Base-by-base conservation (phyloP, 768 basidiomycete species). In the Pleurotus platypus region DNA sequence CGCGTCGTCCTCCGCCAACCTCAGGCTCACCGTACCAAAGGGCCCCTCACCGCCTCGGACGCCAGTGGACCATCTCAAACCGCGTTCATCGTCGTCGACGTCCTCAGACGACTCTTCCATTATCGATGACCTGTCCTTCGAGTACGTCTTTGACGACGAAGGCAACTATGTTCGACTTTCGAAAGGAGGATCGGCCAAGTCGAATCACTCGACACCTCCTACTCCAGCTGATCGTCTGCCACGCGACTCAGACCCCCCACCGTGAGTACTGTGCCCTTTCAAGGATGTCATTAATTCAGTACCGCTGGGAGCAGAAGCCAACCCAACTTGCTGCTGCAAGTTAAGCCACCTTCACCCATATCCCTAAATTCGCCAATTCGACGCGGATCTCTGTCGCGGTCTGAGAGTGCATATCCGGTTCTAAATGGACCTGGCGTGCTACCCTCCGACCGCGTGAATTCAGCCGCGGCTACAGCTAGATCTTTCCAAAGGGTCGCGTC, bases 401-500 rank as follows among this genome's bases (percentile, higher is more conserved):
- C 87, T 40, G 87, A 90, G 65, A 86, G 82, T 63, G 78, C 82
- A 27, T 79, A 81, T 61, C 70, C 81, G n/a, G 66, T 75, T 6
- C 73, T 79, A n/a, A 64, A 64, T 57, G 67, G 68, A 24, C 58
- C 65, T 49, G 69, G 64, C 60, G 70, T 56, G 56, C 20, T 39
- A 6, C n/a, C 18, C 8, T 16, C 51, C 18, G 39, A 39, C 7
- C 51, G 39, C 38, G 30, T 15, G 15, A 35, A 30, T 30, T 40
- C 39, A 9, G 42, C 37, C 12, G 39, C 37, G 18, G 20, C 60
- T 54, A 59, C 62, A 48, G 46, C 65, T 20, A 54, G 89, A 49
- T 81, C 82, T 5, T 85, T 91, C 63, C 80, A 84, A 60, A 86
- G 90, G 60, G 79, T 83, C 39, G 76, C 80, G 2, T 92, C 89